Conservation (phyloP, 176 grass and related monocot genomes). For the Rhipidocladum racemiflorum region DNA sequence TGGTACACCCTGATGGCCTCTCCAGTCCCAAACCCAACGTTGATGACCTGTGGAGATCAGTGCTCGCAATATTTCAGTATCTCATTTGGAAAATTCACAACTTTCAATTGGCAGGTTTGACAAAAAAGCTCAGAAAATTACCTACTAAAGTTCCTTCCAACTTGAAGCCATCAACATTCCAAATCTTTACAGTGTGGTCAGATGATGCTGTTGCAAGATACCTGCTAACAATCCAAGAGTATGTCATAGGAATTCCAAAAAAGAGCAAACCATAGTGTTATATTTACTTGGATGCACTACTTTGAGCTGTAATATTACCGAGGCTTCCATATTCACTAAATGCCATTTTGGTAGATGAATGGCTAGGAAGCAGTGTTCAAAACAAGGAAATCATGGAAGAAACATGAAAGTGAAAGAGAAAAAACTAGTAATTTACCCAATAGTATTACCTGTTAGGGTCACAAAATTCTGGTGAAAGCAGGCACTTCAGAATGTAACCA, state of each 20-base stretch:
- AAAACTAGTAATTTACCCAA: neutral
- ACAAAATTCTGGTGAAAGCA: constrained; percentile 90
- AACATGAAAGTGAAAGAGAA: neutral
- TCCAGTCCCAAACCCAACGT: constrained; percentile 81
- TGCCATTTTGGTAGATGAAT: constrained; percentile 8
- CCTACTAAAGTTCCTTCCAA: constrained; percentile 78
- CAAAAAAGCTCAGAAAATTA: constrained; percentile 19
- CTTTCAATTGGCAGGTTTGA: neutral
- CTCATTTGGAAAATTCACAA: neutral
- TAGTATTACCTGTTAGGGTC: constrained; percentile 70
- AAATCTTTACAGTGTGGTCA: constrained; percentile 94
- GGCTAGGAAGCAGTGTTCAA: neutral
- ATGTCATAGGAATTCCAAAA: neutral
- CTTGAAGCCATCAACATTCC: constrained; percentile 95
- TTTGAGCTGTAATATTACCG: neutral
- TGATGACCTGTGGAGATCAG: constrained; percentile 64
- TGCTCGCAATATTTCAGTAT: neutral
- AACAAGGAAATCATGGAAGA: neutral
- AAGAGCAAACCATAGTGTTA: neutral
- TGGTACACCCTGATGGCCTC: constrained; percentile 87
- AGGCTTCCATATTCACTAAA: neutral
- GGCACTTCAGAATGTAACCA: constrained; percentile 82
- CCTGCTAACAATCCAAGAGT: constrained; percentile 42
- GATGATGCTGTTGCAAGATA: constrained; percentile 91
- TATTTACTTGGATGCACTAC: neutral